Evolutionary conservation across 495 filamentous ascomycete species (phyloP).

Genomic region (Diplogelasinospora grovesii): DNA sequence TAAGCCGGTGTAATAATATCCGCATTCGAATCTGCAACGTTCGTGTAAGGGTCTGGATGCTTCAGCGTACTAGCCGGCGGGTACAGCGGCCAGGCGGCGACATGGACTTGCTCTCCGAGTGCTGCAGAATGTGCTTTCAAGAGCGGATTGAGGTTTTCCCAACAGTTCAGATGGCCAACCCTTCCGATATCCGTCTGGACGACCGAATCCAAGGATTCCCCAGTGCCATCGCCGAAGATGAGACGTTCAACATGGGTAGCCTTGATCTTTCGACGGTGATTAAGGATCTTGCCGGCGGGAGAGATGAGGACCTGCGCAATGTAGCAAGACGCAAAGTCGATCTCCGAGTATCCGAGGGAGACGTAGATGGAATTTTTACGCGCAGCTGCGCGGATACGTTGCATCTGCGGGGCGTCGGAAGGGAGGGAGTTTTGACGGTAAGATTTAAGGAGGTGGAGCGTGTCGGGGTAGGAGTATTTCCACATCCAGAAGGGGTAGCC

Average conservation of each 20-base stretch:
- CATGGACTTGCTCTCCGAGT: constrained; percentile 49
- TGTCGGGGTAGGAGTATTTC: constrained; percentile 8
- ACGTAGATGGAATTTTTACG: constrained; percentile 40
- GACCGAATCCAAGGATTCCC: constrained; percentile 35
- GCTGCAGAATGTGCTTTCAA: constrained; percentile 50
- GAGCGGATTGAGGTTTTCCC: constrained; percentile 55
- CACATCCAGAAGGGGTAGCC: constrained; percentile 57
- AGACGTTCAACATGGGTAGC: constrained; percentile 58
- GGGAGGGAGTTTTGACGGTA: constrained; percentile 34
- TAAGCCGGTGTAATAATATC: too few relatives aligned
- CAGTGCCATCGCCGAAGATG: constrained; percentile 50
- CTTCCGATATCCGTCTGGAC: constrained; percentile 35
- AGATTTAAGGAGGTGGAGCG: background rate
- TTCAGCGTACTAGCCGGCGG: too few relatives aligned
- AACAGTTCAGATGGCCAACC: constrained; percentile 46
- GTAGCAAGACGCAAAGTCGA: constrained; percentile 46
- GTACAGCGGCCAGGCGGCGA: constrained; percentile 57
- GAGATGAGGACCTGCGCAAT: constrained; percentile 51
- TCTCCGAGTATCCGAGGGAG: constrained; percentile 49
- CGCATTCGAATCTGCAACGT: too few relatives aligned
- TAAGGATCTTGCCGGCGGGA: constrained; percentile 36
- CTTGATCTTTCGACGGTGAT: constrained; percentile 51
- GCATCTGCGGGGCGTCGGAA: constrained; percentile 42
- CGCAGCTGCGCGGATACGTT: constrained; percentile 34
- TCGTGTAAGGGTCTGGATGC: too few relatives aligned